Evolutionary conservation across 2,329 filamentous ascomycete genomes (phyloP), one percentile per base, ranked within the genome.

Genomic region (Xylariaceae sp.): DNA sequence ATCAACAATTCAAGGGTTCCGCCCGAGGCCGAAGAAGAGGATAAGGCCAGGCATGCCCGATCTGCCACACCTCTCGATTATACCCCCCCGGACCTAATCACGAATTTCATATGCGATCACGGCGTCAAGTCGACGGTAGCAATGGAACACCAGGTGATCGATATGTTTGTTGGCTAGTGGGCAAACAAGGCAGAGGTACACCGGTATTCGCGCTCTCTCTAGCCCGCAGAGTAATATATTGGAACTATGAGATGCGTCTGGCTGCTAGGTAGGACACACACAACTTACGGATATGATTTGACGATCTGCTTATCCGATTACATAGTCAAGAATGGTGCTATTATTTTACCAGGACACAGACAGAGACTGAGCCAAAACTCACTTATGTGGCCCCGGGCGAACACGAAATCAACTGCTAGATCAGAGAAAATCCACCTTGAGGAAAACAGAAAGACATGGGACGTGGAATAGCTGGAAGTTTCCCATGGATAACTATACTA

Each of bases 111-210:
- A 30, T 64, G 64, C 16, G 65, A 69, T 40, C 64, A 66, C 49
- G 66, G 65, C 47, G 61, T 68, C 43, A 61, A 67, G 41, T 62
- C 65, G 6, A 65, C 67, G 3, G 47, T 61, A 30, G 65, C 63
- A 4, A 64, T 70, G 39, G 63, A 64, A 47, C 63, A 65, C 49
- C 61, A 67, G 57, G 57, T 67, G n/a, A 67, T 70, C 43, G 67
- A 68, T 37, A 62, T 65, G 56, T 61, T 68, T 57, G 66, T 67
- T 53, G 64, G 58, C 59, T 59, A 49, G 47, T 22, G 19, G 26
- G 42, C 32, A 15, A 34, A 36, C 22, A 29, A 48, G 40, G 3
- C 22, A 16, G 26, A 41, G 5, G 40, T 13, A 42, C n/a, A 32
- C 30, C 18, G 22, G n/a, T 34, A 46, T 41, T 42, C 29, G 13